A percentile compares a stretch with the other conserved stretches of the same genome.
Conservation (phyloP, 345 rosid species). For the Aquilaria sinensis region DNA sequence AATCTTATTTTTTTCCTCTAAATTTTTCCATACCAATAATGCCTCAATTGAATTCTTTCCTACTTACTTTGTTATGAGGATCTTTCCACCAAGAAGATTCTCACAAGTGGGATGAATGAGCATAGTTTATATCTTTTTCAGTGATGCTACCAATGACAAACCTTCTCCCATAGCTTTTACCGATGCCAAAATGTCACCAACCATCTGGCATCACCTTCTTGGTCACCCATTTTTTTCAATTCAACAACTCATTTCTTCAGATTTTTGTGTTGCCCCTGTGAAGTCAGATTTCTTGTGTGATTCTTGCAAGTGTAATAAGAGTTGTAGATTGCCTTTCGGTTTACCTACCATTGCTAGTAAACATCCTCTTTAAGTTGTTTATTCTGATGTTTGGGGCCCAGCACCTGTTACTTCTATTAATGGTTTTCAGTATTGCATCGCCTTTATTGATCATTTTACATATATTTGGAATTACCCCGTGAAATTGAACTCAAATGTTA, state of each 20-base stretch:
- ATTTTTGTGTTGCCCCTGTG: neutral
- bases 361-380: neutral
- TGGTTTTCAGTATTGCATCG: no score
- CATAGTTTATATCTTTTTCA: neutral
- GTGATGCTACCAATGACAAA: neutral
- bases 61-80: neutral
- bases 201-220: neutral
- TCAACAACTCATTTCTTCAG: neutral
- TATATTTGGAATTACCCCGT: no score
- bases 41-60: constrained; percentile 4
- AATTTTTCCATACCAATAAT: neutral
- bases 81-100: neutral
- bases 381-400: no score
- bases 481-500: no score
- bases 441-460: no score
- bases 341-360: neutral
- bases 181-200: neutral
- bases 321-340: neutral
- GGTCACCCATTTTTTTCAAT: neutral
- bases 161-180: neutral
- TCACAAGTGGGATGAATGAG: neutral
- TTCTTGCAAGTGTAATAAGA: neutral
- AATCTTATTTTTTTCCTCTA: constrained; percentile 6
- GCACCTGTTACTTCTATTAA: no score
- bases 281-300: neutral